These are phyloP conservation scores for Podospora anserina DNA, from an alignment of 495 filamentous ascomycete genomes.

Conservation along the genomic window DNA sequence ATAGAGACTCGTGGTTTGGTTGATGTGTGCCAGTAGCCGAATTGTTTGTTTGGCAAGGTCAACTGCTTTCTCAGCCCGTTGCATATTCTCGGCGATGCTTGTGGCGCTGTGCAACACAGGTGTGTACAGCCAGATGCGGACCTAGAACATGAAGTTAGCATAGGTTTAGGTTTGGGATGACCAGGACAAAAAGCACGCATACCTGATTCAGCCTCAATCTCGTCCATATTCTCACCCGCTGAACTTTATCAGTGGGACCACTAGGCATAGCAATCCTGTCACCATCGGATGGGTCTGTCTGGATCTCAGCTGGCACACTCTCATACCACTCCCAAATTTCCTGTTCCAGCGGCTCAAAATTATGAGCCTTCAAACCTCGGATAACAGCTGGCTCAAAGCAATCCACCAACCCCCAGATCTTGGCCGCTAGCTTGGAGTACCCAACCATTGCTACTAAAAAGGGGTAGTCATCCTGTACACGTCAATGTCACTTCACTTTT, in stretches of 20 bases:
- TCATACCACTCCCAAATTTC: constrained; percentile 75
- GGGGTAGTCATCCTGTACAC: constrained; percentile 61
- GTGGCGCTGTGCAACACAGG: constrained; percentile 73
- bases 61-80: constrained; percentile 66
- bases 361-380: constrained; percentile 53
- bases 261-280: constrained; percentile 24
- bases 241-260: constrained; percentile 47
- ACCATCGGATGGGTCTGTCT: constrained; percentile 21
- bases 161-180: not conserved
- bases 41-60: constrained; percentile 80
- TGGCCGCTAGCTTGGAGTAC: constrained; percentile 71
- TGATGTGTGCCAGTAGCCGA: constrained; percentile 66
- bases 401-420: constrained; percentile 70
- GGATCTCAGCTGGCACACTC: constrained; percentile 40
- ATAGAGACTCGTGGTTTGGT: constrained; percentile 79
- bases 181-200: not conserved
- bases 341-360: constrained; percentile 73
- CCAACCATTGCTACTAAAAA: constrained; percentile 76
- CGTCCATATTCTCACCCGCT: constrained; percentile 58
- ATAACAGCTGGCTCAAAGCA: constrained; percentile 51
- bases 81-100: constrained; percentile 69
- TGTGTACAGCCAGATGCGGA: constrained; percentile 78
- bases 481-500: not conserved
- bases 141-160: constrained; percentile 25
- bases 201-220: constrained; percentile 70